A percentile compares a stretch with the other conserved stretches of the same genome.
Conservation (phyloP, 2,329 filamentous ascomycete genomes). For the Magnaporthiopsis poae region DNA sequence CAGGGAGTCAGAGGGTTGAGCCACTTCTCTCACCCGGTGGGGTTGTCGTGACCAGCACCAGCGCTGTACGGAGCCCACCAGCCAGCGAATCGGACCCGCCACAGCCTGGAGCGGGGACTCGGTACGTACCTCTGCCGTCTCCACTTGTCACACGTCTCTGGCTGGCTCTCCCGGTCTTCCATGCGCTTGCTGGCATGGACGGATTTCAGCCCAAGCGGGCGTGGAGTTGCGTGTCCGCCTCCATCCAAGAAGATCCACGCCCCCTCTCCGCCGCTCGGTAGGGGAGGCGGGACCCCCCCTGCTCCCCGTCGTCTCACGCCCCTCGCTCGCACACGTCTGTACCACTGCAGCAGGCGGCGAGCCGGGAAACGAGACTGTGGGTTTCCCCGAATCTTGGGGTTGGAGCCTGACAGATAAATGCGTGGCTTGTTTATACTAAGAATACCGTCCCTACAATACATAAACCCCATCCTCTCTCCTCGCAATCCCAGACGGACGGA, state of each 20-base stretch:
- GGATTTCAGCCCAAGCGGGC: background rate
- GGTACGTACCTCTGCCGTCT: background rate
- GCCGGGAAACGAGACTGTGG: background rate
- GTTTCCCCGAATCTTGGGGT: background rate
- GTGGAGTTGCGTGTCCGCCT: background rate
- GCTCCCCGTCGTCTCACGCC: background rate
- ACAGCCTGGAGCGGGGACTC: background rate
- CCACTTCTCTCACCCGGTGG: background rate
- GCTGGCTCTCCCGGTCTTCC: background rate
- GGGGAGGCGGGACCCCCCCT: too few relatives aligned
- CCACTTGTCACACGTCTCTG: background rate
- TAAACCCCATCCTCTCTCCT: background rate
- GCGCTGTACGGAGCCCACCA: background rate
- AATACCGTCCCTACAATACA: background rate
- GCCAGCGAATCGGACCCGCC: too few relatives aligned
- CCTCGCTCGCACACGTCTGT: background rate
- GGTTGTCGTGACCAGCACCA: background rate
- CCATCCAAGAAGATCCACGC: background rate
- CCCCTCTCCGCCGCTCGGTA: background rate
- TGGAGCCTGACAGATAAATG: constrained; percentile 1
- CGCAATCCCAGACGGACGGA: background rate
- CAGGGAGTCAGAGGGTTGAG: background rate
- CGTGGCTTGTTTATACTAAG: background rate
- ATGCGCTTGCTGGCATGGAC: background rate
- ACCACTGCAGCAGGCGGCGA: background rate